Percentiles rank a stretch among this genome's conserved stretches.
These are phyloP conservation scores for Cladosporium sp. DNA, from an alignment of 2,329 filamentous ascomycete genomes.

Conservation along the genomic window DNA sequence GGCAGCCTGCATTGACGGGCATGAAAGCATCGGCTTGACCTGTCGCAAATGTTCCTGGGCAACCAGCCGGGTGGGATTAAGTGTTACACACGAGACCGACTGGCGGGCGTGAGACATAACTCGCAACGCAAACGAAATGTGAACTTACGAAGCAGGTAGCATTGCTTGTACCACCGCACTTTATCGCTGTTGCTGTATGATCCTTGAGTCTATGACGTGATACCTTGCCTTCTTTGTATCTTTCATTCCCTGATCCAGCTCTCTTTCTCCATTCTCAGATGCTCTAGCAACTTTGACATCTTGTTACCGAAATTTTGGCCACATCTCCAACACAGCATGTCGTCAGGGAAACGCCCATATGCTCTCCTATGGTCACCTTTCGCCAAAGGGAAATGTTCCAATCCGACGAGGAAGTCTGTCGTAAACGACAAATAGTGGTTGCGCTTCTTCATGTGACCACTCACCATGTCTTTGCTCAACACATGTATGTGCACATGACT, in stretches of 20 bases:
- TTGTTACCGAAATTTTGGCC: slow-evolving; percentile 66
- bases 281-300: slow-evolving; percentile 69
- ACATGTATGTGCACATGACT: slow-evolving; percentile 87
- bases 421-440: slow-evolving; percentile 93
- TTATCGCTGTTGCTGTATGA: too few species aligned
- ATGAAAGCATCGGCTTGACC: background rate
- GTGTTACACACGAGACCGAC: too few species aligned
- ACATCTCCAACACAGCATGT: slow-evolving; percentile 84
- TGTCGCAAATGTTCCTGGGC: background rate
- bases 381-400: slow-evolving; percentile 75
- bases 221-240: background rate
- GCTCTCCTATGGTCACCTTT: slow-evolving; percentile 60
- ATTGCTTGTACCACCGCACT: background rate
- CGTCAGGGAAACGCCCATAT: slow-evolving; percentile 54
- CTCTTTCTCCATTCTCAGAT: slow-evolving; percentile 71
- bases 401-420: slow-evolving; percentile 73
- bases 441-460: slow-evolving; percentile 65
- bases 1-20: background rate
- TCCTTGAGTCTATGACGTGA: background rate
- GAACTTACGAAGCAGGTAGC: too few species aligned
- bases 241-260: slow-evolving; percentile 63
- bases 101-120: too few species aligned
- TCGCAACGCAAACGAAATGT: too few species aligned
- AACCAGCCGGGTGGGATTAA: too few species aligned
- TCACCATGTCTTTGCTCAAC: slow-evolving; percentile 73